Conservation (phyloP, 2,329 filamentous ascomycete genomes). For the Pyrenochaeta sp. region DNA sequence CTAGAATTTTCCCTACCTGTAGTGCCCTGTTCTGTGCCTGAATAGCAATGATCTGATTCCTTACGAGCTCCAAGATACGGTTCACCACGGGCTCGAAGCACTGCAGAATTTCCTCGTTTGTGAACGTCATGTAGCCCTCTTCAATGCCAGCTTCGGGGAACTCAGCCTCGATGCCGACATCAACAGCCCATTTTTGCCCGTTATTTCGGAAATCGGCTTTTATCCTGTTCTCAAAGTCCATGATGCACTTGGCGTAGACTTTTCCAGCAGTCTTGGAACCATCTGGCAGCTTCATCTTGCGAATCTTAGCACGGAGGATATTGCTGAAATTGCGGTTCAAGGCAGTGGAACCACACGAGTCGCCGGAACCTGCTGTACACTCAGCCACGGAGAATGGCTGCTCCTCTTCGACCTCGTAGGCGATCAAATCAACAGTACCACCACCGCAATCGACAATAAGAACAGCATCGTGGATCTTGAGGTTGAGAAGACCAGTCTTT, state of each 20-base stretch:
- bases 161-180: conserved; percentile 97
- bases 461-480: conserved; percentile 98
- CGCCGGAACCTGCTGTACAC: conserved; percentile 95
- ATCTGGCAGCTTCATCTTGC: conserved; percentile 98
- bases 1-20: conserved; percentile 64
- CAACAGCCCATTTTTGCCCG: conserved; percentile 98
- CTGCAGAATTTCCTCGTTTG: conserved; percentile 97
- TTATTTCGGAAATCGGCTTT: conserved; percentile 99
- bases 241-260: conserved; percentile 99
- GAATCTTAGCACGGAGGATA: conserved; percentile 94
- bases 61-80: conserved; percentile 91
- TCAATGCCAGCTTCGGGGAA: conserved; percentile 98
- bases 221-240: conserved; percentile 99
- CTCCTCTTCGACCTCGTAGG: conserved; percentile 98
- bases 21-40: conserved; percentile 94
- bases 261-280: conserved; percentile 97
- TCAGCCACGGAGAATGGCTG: conserved; percentile 96
- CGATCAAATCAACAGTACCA: conserved; percentile 98
- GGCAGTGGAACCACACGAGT: conserved; percentile 97
- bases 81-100: conserved; percentile 99
- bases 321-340: conserved; percentile 99
- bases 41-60: conserved; percentile 98
- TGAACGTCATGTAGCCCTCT: conserved; percentile 99
- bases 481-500: conserved; percentile 92
- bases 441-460: conserved; percentile 98